phyloP scores from a whole-genome alignment of 2,329 filamentous ascomycete genomes.

The Epichloe uncinata region DNA sequence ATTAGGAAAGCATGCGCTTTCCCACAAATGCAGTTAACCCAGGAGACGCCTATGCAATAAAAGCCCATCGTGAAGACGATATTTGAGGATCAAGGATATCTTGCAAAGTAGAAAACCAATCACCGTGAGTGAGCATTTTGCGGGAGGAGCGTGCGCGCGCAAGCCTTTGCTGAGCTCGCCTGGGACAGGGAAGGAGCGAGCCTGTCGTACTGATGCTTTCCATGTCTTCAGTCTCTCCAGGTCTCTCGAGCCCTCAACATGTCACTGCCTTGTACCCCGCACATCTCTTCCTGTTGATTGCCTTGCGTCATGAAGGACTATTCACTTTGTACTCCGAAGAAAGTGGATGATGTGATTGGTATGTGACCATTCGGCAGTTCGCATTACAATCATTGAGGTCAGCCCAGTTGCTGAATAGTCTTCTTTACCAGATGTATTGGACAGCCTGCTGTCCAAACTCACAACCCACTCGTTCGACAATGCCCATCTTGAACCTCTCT shows the following conservation, averaged over 20 bases:
- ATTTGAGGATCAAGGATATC: background rate
- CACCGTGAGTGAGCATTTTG: background rate
- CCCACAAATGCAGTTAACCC: background rate
- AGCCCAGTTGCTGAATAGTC: background rate
- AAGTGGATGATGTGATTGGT: conserved; percentile 2
- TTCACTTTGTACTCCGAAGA: background rate
- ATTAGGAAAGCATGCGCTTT: too few species aligned
- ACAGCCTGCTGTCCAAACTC: conserved; percentile 14
- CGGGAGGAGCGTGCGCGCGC: background rate
- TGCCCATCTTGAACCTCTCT: conserved; percentile 29
- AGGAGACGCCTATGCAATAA: background rate
- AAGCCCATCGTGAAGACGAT: background rate
- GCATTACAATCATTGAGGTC: background rate
- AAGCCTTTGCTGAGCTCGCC: background rate
- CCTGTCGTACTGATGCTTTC: background rate
- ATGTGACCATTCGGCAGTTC: background rate
- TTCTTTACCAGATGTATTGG: conserved; percentile 15
- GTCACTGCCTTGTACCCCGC: too few species aligned
- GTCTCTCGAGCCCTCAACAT: background rate
- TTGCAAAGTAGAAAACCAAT: background rate
- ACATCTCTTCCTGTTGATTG: background rate
- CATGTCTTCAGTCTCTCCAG: too few species aligned
- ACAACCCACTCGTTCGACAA: conserved; percentile 4
- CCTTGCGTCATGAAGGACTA: background rate
- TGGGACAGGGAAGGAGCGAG: background rate